These are phyloP conservation scores for Tylopilus plumbeoviolaceoides DNA, from an alignment of 768 basidiomycete genomes.

Conservation along the genomic window DNA sequence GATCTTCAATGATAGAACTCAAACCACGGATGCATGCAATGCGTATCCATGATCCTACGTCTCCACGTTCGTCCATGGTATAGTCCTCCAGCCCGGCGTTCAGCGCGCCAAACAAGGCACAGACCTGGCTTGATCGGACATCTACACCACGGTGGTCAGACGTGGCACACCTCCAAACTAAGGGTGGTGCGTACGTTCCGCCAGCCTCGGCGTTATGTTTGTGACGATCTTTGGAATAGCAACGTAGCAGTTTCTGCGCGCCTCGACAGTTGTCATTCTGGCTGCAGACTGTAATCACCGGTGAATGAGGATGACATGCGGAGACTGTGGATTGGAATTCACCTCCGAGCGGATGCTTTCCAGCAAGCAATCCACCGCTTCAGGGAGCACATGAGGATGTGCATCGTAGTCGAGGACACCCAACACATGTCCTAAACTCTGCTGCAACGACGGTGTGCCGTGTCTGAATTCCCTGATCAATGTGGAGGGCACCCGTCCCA, in stretches of 20 bases:
- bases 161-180: constrained; percentile 7
- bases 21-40: constrained; percentile 70
- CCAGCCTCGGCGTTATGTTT: constrained; percentile 40
- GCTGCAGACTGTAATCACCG: constrained; percentile 29
- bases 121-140: constrained; percentile 42
- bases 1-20: constrained; percentile 45
- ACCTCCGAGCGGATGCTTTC: constrained; percentile 55
- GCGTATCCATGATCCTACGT: constrained; percentile 95
- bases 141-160: constrained; percentile 34
- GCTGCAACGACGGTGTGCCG: constrained; percentile 55
- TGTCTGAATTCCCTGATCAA: constrained; percentile 59
- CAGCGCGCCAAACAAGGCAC: constrained; percentile 50
- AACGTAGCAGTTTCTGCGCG: constrained; percentile 50
- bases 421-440: constrained; percentile 67
- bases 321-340: constrained; percentile 19
- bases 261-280: constrained; percentile 48
- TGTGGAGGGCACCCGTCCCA: constrained; percentile 35
- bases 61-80: constrained; percentile 89
- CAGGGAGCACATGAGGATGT: constrained; percentile 49
- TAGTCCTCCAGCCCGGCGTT: constrained; percentile 85
- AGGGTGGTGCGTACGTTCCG: constrained; percentile 39
- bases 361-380: constrained; percentile 56
- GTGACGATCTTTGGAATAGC: constrained; percentile 46
- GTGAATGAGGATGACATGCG: constrained; percentile 17
- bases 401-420: constrained; percentile 64